Base-by-base conservation (phyloP, 148 eudicot genomes). In the Silene conica region DNA sequence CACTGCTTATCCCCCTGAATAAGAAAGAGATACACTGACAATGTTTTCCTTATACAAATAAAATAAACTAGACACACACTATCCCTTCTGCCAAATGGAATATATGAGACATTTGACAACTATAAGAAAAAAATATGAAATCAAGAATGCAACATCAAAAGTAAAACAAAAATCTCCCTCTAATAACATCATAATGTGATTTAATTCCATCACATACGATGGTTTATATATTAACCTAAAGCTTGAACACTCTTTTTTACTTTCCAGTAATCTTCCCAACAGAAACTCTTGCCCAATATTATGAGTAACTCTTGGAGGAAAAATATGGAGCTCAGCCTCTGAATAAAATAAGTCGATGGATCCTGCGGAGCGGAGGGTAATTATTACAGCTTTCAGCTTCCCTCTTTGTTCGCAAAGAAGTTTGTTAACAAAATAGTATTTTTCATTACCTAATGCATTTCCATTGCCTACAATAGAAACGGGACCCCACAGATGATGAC, bases 1-100 rank as follows among this genome's bases (percentile, higher is more conserved):
- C 97, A 58, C 77, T 84, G 86, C 88, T 84, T 31, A 92, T 88
- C 71, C 96, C 93, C 93, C 99, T 95, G 87, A 82, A 56, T 15
- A 14, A 69, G 18, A 41, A 52, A 69, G 72, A 69, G 50, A 69
- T 69, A 50, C 56, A 69, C 60, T 43, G 71, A 46, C n/a, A 69
- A 46, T 63, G 38, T 26, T 58, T 7, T 10, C 12, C 28, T 73
- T 31, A 23, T 43, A 75, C 46, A 11, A 76, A 68, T 8, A 43
- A 38, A 43, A 6, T 3, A 26, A 25, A 69, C 19, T 50, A 46
- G 13, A 21, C 57, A 69, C 72, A 12, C n/a, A 18, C 8, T 63
- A 0, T 4, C 21, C 52, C 28, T 23, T 9, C 50, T 12, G 31
- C 63, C 71, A 46, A 66, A 46, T 20, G 72, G 8, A 25, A 46